phyloP scores from a whole-genome alignment of 305 asterid genomes.

The Ajuga reptans region DNA sequence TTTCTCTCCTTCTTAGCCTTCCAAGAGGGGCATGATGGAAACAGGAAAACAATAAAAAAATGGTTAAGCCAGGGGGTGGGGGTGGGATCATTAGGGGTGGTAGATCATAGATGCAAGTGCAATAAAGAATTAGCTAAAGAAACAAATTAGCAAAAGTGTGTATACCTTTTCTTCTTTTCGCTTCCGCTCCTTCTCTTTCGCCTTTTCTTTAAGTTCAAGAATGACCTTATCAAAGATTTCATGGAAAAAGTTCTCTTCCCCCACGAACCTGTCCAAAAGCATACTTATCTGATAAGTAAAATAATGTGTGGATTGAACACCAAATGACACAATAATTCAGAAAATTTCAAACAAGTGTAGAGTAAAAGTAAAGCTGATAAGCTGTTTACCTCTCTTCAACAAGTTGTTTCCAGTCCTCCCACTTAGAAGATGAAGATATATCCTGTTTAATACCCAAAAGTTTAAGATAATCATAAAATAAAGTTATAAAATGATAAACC shows the following conservation, averaged over 20 bases:
- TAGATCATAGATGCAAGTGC: no score
- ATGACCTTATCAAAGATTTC: conserved; percentile 58
- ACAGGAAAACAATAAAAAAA: no score
- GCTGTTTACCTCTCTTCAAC: conserved; percentile 63
- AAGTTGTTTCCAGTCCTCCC: conserved; percentile 69
- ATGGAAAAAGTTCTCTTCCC: conserved; percentile 55
- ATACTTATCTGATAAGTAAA: conserved; percentile 9
- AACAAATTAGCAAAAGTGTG: conserved; percentile 9
- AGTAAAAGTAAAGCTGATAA: conserved; percentile 4
- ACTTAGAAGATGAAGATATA: conserved; percentile 57
- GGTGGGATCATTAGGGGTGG: no score
- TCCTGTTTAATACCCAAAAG: conserved; percentile 41
- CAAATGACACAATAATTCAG: not conserved
- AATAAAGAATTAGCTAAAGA: no score
- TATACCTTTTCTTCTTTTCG: conserved; percentile 78
- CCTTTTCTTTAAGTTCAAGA: conserved; percentile 56
- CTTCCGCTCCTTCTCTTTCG: conserved; percentile 71
- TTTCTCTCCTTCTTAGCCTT: conserved; percentile 75
- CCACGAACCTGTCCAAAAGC: conserved; percentile 53
- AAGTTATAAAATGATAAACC: not conserved
- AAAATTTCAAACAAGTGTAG: not conserved
- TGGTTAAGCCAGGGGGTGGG: no score
- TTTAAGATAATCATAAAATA: conserved; percentile 1
- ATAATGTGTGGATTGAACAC: not conserved
- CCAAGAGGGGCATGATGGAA: no score